These are phyloP conservation scores for Pseudozyma pruni DNA, from an alignment of 1,284 basidiomycete species.

Conservation along the genomic window DNA sequence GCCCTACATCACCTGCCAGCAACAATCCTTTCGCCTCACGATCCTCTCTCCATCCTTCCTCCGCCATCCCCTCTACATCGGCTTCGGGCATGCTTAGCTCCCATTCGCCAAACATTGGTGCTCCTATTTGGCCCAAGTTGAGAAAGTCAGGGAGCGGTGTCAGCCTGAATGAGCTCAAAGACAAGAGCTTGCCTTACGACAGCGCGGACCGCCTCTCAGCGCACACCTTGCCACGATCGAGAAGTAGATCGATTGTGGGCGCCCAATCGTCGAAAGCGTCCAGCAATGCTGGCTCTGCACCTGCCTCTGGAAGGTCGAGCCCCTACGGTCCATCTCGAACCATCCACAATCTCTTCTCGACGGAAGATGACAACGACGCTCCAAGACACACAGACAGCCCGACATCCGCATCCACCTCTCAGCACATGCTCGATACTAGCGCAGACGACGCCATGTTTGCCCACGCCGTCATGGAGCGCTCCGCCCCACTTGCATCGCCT, in stretches of 20 bases:
- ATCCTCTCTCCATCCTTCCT: background rate
- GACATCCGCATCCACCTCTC: constrained; percentile 2
- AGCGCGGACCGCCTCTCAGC: background rate
- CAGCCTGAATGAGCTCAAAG: constrained; percentile 32
- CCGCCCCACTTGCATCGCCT: constrained; percentile 4
- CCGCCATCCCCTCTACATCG: constrained; percentile 11
- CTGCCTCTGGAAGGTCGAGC: constrained; percentile 13
- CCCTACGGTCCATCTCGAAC: constrained; percentile 6
- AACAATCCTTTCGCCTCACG: constrained; percentile 19
- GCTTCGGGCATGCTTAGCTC: constrained; percentile 30
- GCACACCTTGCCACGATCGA: constrained; percentile 1
- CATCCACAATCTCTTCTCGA: constrained; percentile 3
- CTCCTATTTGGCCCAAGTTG: constrained; percentile 1
- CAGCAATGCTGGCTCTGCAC: constrained; percentile 6
- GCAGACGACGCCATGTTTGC: constrained; percentile 38
- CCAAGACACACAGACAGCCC: constrained; percentile 6
- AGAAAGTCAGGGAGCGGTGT: constrained; percentile 27
- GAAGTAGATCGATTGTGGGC: constrained; percentile 13
- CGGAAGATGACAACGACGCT: background rate
- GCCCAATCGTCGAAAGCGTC: background rate
- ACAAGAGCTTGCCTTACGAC: constrained; percentile 14
- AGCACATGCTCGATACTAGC: constrained; percentile 30
- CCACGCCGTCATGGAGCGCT: constrained; percentile 32
- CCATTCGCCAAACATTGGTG: constrained; percentile 7
- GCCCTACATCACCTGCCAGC: constrained; percentile 2